These are phyloP conservation scores for Cryphonectria carpinicola DNA, from an alignment of 2,329 filamentous ascomycete species.

Conservation along the genomic window DNA sequence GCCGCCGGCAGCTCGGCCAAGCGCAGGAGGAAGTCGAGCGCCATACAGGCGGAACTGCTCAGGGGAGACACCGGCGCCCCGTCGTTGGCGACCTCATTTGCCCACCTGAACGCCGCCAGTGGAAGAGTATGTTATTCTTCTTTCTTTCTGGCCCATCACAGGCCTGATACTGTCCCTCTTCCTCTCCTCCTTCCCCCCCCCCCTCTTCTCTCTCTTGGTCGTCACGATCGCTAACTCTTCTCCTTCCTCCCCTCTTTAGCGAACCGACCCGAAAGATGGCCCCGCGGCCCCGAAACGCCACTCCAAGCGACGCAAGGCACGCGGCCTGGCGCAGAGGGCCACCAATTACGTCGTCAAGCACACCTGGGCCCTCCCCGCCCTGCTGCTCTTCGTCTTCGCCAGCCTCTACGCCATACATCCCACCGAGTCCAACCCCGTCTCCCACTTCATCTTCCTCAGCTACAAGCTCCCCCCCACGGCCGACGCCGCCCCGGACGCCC, in stretches of 20 bases:
- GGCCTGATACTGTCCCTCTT: not conserved
- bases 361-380: constrained; percentile 68
- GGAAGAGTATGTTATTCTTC: constrained; percentile 17
- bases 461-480: constrained; percentile 69
- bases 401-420: constrained; percentile 76
- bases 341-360: constrained; percentile 58
- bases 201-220: not conserved
- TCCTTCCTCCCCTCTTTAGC: constrained; percentile 17
- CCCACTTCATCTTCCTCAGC: constrained; percentile 85
- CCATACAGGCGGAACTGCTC: constrained; percentile 53
- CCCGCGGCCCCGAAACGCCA: constrained; percentile 45
- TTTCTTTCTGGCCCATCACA: not conserved
- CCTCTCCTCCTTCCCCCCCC: no score
- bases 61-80: constrained; percentile 61
- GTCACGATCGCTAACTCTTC: constrained; percentile 28
- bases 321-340: constrained; percentile 57
- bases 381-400: constrained; percentile 67
- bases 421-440: constrained; percentile 74
- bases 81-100: constrained; percentile 56
- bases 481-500: constrained; percentile 44
- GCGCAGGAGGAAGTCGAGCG: constrained; percentile 60
- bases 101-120: constrained; percentile 44
- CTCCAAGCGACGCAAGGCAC: constrained; percentile 60
- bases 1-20: constrained; percentile 42
- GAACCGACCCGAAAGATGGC: constrained; percentile 32